Percentiles rank a stretch among this genome's conserved stretches.
Evolutionary conservation across 495 filamentous ascomycete genomes (phyloP).

Genomic region (Zalerion maritima): DNA sequence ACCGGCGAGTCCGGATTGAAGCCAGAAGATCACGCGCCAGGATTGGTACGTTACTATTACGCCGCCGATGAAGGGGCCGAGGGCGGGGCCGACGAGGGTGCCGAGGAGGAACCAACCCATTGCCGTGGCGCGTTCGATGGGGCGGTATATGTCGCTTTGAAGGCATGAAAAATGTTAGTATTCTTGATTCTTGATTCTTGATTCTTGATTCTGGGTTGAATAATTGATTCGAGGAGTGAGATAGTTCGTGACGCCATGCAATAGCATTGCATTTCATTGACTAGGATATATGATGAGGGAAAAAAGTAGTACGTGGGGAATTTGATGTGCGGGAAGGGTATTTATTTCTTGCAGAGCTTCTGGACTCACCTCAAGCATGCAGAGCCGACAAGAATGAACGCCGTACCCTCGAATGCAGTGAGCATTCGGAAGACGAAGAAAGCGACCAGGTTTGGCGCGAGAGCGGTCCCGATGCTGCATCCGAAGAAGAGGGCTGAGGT

Average conservation of each 20-base stretch:
- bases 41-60: slow-evolving; percentile 55
- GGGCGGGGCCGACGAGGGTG: slow-evolving; percentile 53
- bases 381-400: slow-evolving; percentile 50
- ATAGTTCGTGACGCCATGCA: not conserved
- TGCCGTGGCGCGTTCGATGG: slow-evolving; percentile 51
- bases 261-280: no score
- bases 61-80: slow-evolving; percentile 53
- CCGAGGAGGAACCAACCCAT: slow-evolving; percentile 56
- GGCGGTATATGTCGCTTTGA: slow-evolving; percentile 45
- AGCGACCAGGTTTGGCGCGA: slow-evolving; percentile 47
- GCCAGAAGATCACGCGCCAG: slow-evolving; percentile 61
- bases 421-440: slow-evolving; percentile 59
- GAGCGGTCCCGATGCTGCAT: slow-evolving; percentile 50
- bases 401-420: slow-evolving; percentile 58
- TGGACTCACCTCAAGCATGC: slow-evolving; percentile 39
- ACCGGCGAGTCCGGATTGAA: slow-evolving; percentile 49
- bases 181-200: slow-evolving; percentile 3
- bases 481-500: slow-evolving; percentile 44
- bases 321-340: no score
- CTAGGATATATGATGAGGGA: no score
- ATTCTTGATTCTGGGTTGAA: slow-evolving; percentile 1
- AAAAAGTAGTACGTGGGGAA: no score
- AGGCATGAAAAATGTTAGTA: no score
- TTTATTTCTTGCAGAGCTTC: no score
- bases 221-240: not conserved